Percentiles rank a stretch among this genome's conserved stretches.
Conservation (phyloP, 306 rosid species). For the Vigna angularis region DNA sequence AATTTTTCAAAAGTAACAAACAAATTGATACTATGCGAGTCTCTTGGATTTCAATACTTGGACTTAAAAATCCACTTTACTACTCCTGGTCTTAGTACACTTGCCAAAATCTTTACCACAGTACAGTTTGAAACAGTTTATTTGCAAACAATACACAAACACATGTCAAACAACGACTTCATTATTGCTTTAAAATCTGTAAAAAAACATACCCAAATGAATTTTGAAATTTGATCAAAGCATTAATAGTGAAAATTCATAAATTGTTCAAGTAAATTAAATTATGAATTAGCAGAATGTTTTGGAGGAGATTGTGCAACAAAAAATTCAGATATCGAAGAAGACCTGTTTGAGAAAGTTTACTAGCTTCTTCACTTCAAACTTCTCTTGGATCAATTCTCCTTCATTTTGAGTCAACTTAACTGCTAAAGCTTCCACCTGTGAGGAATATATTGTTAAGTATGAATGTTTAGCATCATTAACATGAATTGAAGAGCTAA, state of each 20-base stretch:
- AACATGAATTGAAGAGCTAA: slow-evolving; percentile 25
- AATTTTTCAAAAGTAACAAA: too few species aligned
- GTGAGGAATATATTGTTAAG: slow-evolving; percentile 38
- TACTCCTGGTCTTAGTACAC: too few species aligned
- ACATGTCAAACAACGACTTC: background rate
- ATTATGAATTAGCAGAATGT: slow-evolving; percentile 16
- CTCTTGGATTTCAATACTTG: too few species aligned
- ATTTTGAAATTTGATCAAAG: slow-evolving; percentile 27
- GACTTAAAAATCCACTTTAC: too few species aligned
- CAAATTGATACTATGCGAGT: too few species aligned
- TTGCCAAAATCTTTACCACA: too few species aligned
- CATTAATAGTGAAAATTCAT: slow-evolving; percentile 1
- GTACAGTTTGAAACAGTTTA: slow-evolving; percentile 2
- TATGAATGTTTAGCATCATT: slow-evolving; percentile 1
- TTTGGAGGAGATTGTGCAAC: slow-evolving; percentile 26
- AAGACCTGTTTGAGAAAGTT: slow-evolving; percentile 94
- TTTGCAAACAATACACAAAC: slow-evolving; percentile 5
- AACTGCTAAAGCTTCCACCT: slow-evolving; percentile 99
- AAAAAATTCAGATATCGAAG: slow-evolving; percentile 15
- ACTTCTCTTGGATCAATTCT: slow-evolving; percentile 96
- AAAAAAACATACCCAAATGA: background rate
- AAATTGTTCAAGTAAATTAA: slow-evolving; percentile 30
- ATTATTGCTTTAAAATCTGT: slow-evolving; percentile 5
- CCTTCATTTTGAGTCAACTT: slow-evolving; percentile 98
- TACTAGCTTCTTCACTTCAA: slow-evolving; percentile 94